Evolutionary conservation across 371 early-diverging fungal species (phyloP).

Genomic region (Mucor indicus): DNA sequence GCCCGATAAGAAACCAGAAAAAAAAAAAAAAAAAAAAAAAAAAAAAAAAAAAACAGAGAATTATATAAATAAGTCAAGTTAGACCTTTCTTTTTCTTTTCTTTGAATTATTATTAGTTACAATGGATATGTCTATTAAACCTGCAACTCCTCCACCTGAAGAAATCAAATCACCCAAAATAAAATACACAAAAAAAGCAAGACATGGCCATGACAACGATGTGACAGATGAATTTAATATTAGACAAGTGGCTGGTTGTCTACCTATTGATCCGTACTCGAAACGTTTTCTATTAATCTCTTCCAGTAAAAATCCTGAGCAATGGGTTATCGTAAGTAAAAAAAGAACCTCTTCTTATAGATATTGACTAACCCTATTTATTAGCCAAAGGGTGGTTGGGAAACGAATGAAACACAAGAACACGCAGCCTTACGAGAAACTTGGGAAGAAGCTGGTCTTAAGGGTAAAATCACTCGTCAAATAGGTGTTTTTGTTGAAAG

Average conservation of each 20-base stretch:
- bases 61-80: too few species aligned
- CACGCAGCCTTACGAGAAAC: conserved; percentile 66
- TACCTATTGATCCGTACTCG: conserved; percentile 51
- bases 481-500: conserved; percentile 55
- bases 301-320: conserved; percentile 47
- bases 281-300: conserved; percentile 53
- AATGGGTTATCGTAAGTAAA: conserved; percentile 53
- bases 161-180: conserved; percentile 4
- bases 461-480: conserved; percentile 48
- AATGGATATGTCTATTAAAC: too few species aligned
- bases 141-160: conserved; percentile 9
- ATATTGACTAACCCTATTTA: too few species aligned
- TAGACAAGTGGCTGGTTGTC: conserved; percentile 61
- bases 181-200: conserved; percentile 39
- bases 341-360: too few species aligned
- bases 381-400: conserved; percentile 71
- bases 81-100: too few species aligned
- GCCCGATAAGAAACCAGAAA: too few species aligned
- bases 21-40: too few species aligned
- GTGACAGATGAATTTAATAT: conserved; percentile 30
- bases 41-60: too few species aligned
- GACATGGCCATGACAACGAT: conserved; percentile 41
- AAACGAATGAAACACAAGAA: conserved; percentile 62
- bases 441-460: conserved; percentile 67
- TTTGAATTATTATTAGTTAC: too few species aligned